Conservation (phyloP, 2,329 filamentous ascomycete species). For the Neurospora crassa region DNA sequence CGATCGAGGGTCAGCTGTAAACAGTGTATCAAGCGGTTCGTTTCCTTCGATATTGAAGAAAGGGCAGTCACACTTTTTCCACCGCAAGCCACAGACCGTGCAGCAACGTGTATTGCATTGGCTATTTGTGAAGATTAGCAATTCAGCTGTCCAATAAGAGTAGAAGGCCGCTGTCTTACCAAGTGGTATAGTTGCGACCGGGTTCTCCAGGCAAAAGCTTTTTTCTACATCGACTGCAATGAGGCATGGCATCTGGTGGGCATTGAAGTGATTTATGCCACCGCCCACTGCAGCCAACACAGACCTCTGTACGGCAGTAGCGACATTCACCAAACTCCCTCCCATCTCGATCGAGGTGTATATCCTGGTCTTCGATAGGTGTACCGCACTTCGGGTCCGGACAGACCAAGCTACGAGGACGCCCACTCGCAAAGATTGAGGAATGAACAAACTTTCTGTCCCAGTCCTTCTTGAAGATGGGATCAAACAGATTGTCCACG, state of each 20-base stretch:
- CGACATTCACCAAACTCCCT: conserved; percentile 61
- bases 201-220: conserved; percentile 53
- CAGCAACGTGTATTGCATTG: conserved; percentile 79
- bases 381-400: conserved; percentile 49
- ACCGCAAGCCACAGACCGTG: conserved; percentile 72
- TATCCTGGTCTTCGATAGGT: conserved; percentile 67
- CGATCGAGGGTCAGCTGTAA: conserved; percentile 29
- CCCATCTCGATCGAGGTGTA: conserved; percentile 46
- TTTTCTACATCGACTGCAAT: conserved; percentile 63
- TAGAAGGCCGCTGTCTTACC: conserved; percentile 39
- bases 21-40: conserved; percentile 45
- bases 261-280: conserved; percentile 65
- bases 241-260: conserved; percentile 63
- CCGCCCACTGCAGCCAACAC: conserved; percentile 60
- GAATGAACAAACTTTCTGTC: conserved; percentile 73
- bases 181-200: conserved; percentile 83
- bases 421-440: conserved; percentile 68
- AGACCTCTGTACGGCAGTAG: conserved; percentile 65
- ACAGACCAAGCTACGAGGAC: conserved; percentile 39
- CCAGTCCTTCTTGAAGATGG: conserved; percentile 68
- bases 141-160: neutral
- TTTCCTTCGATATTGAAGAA: conserved; percentile 61
- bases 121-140: conserved; percentile 23
- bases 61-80: conserved; percentile 76
- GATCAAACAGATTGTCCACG: conserved; percentile 66